Base-by-base conservation (phyloP, 805 yeast species). In the Saccharomycopsis guyanensis region DNA sequence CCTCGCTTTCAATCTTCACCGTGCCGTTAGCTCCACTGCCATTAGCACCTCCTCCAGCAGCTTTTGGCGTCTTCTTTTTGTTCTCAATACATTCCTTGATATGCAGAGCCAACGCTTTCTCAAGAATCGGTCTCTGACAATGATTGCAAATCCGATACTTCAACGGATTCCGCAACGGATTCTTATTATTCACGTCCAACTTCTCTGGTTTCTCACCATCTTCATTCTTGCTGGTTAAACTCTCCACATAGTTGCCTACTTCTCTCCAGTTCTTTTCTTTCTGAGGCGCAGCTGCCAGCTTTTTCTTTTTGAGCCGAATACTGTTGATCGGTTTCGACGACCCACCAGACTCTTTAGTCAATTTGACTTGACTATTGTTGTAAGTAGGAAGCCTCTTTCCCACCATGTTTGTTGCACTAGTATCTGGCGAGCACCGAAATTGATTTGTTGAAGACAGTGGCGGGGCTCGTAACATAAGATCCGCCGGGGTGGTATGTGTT, bases 91-190 rank as follows among this genome's bases (percentile, higher is more conserved):
- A 75, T 33, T 45, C 46, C 13, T 53, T 55, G 10, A 73, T 59
- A 56, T 75, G 79, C 18, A 57, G 59, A 1, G 62, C 60, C 22
- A 74, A 50, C 47, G 61, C 57, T 2, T 59, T 51, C 29, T 62
- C 66, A 19, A 72, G 54, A 1, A 73, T 62, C 1, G 79, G 79
- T 43, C 68, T 63, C 38, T 64, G 64, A 55, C 80, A 74, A 42
- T 59, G 59, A 43, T 69, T 72, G 56, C 80, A 74, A 40, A 71
- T 66, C 34, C 74, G 59, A 51, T 73, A 74, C 25, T 64, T 64
- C 3, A 71, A 39, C 1, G 69, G 66, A 10, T 61, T 60, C 12
- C 56, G 56, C 19, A 74, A 57, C 3, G 76, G 75, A 40, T 61
- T 61, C 4, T 50, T 50, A 6, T 52, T 46, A 8, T 51, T 49